Conservation (phyloP, 2,329 filamentous ascomycete genomes). For the Fonsecaea multimorphosa region DNA sequence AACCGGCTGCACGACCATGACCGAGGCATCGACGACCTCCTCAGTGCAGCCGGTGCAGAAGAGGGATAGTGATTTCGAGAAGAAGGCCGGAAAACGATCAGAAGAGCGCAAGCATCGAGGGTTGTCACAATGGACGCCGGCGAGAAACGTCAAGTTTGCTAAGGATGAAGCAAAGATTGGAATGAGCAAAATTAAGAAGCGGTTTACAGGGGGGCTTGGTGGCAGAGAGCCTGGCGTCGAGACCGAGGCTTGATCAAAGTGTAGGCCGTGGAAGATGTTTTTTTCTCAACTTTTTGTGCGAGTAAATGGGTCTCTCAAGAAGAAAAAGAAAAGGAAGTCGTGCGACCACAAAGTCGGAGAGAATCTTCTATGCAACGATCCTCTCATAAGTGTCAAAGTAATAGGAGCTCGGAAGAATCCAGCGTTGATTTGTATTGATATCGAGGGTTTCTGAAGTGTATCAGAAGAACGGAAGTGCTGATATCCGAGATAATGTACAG, state of each 20-base stretch:
- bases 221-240: constrained; percentile 88
- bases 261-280: neutral
- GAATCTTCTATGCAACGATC: neutral
- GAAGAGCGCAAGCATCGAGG: constrained; percentile 86
- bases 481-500: constrained; percentile 1
- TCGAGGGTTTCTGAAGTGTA: neutral
- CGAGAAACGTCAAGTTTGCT: constrained; percentile 82
- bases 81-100: constrained; percentile 50
- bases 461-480: neutral
- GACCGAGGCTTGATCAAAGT: constrained; percentile 62
- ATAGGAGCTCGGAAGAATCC: neutral
- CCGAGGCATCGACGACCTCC: constrained; percentile 29
- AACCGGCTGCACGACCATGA: constrained; percentile 42
- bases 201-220: constrained; percentile 71
- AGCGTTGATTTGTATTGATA: neutral
- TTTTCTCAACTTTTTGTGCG: neutral
- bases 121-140: constrained; percentile 93
- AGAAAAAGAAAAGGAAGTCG: neutral
- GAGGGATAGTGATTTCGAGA: constrained; percentile 40
- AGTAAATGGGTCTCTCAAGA: neutral
- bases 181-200: constrained; percentile 74
- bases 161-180: constrained; percentile 87
- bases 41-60: constrained; percentile 31
- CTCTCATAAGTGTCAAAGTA: neutral
- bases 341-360: neutral